A percentile compares a stretch with the other conserved stretches of the same genome.
phyloP scores from a whole-genome alignment of 2,329 filamentous ascomycete genomes.

The Pyrenophora graminea region DNA sequence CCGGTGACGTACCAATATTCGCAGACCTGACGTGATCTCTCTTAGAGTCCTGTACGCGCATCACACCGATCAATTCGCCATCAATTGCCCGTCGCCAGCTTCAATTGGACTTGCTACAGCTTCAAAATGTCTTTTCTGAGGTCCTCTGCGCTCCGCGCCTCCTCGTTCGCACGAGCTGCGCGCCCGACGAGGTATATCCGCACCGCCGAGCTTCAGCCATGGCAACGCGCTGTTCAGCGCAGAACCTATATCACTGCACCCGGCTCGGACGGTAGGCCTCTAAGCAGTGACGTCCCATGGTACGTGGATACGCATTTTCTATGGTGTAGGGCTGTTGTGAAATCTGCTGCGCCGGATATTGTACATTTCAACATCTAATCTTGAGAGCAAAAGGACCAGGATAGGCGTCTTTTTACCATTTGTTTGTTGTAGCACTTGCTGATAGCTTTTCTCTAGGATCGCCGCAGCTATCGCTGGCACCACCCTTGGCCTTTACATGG shows the following conservation, averaged over 20 bases:
- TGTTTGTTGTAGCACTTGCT: slow-evolving; percentile 1
- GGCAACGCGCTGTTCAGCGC: slow-evolving; percentile 44
- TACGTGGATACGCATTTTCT: slow-evolving; percentile 22
- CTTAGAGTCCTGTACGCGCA: slow-evolving; percentile 11
- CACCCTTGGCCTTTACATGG: slow-evolving; percentile 39
- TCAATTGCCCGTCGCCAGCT: slow-evolving; percentile 41
- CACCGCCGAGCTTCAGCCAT: slow-evolving; percentile 45
- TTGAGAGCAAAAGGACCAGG: too few relatives aligned
- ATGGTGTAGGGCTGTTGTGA: too few relatives aligned
- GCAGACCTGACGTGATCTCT: slow-evolving; percentile 24
- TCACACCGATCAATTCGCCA: slow-evolving; percentile 15
- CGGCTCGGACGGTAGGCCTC: slow-evolving; percentile 33
- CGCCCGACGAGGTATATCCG: slow-evolving; percentile 42
- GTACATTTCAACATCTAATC: background rate
- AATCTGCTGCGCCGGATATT: too few relatives aligned
- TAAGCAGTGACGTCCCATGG: slow-evolving; percentile 51
- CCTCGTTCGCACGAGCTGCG: slow-evolving; percentile 41
- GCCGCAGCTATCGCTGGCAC: slow-evolving; percentile 45
- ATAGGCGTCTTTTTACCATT: background rate
- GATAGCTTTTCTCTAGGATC: slow-evolving; percentile 35
- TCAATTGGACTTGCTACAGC: slow-evolving; percentile 42
- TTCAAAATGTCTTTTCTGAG: slow-evolving; percentile 49
- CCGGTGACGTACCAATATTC: slow-evolving; percentile 25
- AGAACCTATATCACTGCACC: slow-evolving; percentile 46
- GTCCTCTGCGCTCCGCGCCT: slow-evolving; percentile 44